Conservation (phyloP, 2,329 filamentous ascomycete species). For the Neofusicoccum laricinum region DNA sequence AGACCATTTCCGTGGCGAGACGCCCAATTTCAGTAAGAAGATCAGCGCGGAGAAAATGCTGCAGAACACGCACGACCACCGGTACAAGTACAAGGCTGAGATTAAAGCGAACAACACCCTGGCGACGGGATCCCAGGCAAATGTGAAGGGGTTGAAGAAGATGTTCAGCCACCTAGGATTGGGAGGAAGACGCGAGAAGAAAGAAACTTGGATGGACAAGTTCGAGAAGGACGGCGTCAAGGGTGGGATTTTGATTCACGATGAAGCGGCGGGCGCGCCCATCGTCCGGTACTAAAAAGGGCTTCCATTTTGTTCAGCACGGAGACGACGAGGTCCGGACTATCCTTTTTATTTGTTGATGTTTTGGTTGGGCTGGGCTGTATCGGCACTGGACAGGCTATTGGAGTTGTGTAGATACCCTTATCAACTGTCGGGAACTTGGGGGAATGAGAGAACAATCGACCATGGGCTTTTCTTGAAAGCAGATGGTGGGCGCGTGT, state of each 20-base stretch:
- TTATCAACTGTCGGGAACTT: constrained; percentile 10
- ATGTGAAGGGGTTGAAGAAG: constrained; percentile 25
- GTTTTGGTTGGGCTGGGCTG: not conserved
- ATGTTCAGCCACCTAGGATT: constrained; percentile 27
- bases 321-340: not conserved
- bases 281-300: constrained; percentile 31
- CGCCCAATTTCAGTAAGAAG: constrained; percentile 32
- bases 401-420: constrained; percentile 13
- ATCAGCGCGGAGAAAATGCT: constrained; percentile 28
- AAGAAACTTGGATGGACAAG: constrained; percentile 42
- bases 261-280: constrained; percentile 27
- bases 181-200: constrained; percentile 31
- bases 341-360: not conserved
- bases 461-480: not conserved
- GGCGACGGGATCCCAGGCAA: constrained; percentile 20
- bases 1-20: constrained; percentile 23
- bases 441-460: not conserved
- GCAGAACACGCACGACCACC: not conserved
- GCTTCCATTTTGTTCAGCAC: not conserved
- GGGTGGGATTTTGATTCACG: constrained; percentile 36
- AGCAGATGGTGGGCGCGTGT: not conserved
- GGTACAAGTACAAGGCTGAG: constrained; percentile 29
- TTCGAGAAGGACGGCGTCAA: constrained; percentile 41
- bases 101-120: constrained; percentile 25
- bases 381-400: not conserved